Conservation (phyloP, 1,284 basidiomycete genomes). For the Microbotryum scabiosae region DNA sequence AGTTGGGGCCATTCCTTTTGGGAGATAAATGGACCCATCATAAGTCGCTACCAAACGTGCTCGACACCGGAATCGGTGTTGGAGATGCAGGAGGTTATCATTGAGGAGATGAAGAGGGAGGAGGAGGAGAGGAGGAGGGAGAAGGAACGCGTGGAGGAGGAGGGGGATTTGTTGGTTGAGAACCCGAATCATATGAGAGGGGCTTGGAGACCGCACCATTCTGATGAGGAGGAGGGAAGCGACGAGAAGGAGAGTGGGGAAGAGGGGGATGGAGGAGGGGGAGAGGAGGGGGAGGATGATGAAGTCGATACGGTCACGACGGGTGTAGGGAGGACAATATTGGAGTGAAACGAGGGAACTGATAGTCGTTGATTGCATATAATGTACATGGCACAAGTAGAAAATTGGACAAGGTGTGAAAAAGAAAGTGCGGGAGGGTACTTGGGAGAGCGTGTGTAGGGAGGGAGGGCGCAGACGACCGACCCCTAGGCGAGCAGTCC, state of each 20-base stretch:
- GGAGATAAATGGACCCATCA: constrained; percentile 62
- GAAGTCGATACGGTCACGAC: constrained; percentile 31
- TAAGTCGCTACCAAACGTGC: constrained; percentile 67
- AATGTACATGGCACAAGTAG: neutral
- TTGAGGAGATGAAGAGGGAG: constrained; percentile 61
- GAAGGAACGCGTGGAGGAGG: constrained; percentile 38
- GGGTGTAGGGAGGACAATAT: neutral
- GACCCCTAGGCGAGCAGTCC: constrained; percentile 6
- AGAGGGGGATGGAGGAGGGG: constrained; percentile 39
- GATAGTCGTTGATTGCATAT: neutral
- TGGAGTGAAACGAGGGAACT: neutral
- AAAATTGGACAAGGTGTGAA: neutral
- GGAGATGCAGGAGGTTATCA: constrained; percentile 61
- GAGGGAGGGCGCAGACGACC: neutral
- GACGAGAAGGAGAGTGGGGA: constrained; percentile 34
- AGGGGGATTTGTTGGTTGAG: constrained; percentile 49
- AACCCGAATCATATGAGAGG: constrained; percentile 50
- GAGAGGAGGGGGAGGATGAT: constrained; percentile 51
- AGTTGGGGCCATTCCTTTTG: constrained; percentile 82
- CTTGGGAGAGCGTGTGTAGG: neutral
- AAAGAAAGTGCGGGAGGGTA: neutral
- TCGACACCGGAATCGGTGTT: constrained; percentile 55
- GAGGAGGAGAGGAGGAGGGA: constrained; percentile 44
- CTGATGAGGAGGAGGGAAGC: constrained; percentile 29
- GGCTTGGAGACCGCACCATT: constrained; percentile 22